Percentiles rank a stretch among this genome's conserved stretches.
These are phyloP conservation scores for Aspergillus sp. DNA, from an alignment of 2,329 filamentous ascomycete genomes.

Conservation along the genomic window DNA sequence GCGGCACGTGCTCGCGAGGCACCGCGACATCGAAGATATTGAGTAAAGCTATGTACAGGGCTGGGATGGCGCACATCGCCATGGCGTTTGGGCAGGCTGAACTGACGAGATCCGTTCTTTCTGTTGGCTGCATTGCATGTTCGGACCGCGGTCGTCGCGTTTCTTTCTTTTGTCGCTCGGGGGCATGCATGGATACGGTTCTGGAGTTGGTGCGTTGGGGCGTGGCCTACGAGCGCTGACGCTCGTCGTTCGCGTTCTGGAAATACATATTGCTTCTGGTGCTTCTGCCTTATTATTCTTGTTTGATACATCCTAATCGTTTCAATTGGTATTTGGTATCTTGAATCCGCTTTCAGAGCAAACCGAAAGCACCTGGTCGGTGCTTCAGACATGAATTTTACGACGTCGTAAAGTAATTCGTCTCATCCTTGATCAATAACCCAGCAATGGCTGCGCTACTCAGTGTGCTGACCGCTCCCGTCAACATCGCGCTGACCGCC, in stretches of 20 bases:
- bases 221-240: background rate
- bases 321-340: too few species aligned
- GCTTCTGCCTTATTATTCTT: background rate
- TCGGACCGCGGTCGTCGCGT: background rate
- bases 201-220: conserved; percentile 16
- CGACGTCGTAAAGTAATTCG: background rate
- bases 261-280: background rate
- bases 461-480: conserved; percentile 75
- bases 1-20: conserved; percentile 63
- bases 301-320: too few species aligned
- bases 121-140: conserved; percentile 4
- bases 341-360: background rate
- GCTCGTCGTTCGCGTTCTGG: too few species aligned
- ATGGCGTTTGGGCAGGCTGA: conserved; percentile 3
- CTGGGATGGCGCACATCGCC: background rate
- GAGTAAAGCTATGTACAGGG: conserved; percentile 26
- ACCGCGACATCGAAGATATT: conserved; percentile 55
- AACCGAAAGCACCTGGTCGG: background rate
- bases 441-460: conserved; percentile 76
- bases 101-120: background rate
- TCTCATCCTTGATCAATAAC: conserved; percentile 62
- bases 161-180: background rate
- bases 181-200: conserved; percentile 1
- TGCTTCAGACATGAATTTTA: too few species aligned
- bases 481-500: conserved; percentile 72